Base-by-base conservation (phyloP, 2,329 filamentous ascomycete genomes). In the Fusarium sp. region DNA sequence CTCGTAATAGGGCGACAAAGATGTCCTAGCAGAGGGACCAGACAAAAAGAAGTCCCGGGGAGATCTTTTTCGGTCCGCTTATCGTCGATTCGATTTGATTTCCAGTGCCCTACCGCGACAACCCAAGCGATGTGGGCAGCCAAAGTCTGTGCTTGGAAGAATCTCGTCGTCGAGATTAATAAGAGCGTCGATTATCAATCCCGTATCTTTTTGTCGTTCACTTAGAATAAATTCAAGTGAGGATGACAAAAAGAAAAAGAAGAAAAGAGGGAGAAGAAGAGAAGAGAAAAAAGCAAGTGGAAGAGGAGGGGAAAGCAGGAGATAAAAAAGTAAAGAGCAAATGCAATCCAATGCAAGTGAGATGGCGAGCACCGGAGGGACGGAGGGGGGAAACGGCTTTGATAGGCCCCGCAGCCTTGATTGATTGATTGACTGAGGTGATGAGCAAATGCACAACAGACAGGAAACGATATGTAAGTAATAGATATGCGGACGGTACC, bases 31-130 rank as follows among this genome's bases (percentile, higher is more conserved):
- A 65, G 45, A 54, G 48, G 62, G 66, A 61, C 62, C 62, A 60
- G 58, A 54, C 49, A 42, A 43, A 62, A 51, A 63, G 63, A 66
- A 52, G 34, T 28, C 48, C 45, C 24, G 31, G 28, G 15, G 52
- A 63, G 44, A 55, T 58, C 66, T 67, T 42, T 54, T 44, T 67
- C 58, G 46, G 66, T 63, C 53, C 66, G 62, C 66, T 70, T 70
- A 70, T 69, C 62, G 61, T 51, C 57, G 63, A 66, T 55, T 57
- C 45, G 33, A 26, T 24, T 36, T 36, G 34, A 17, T 17, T 53
- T 54, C 36, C 33, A 45, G 42, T 59, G 20, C 60, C 54, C 42
- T 58, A 69, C 66, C 50, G 61, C 61, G 24, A 53, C 34, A 49
- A 51, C 66, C 61, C 61, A 69, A 24, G 36, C 59, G 33, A 58